Base-by-base conservation (phyloP, 2,329 filamentous ascomycete genomes). In the Clonostachys sp. region DNA sequence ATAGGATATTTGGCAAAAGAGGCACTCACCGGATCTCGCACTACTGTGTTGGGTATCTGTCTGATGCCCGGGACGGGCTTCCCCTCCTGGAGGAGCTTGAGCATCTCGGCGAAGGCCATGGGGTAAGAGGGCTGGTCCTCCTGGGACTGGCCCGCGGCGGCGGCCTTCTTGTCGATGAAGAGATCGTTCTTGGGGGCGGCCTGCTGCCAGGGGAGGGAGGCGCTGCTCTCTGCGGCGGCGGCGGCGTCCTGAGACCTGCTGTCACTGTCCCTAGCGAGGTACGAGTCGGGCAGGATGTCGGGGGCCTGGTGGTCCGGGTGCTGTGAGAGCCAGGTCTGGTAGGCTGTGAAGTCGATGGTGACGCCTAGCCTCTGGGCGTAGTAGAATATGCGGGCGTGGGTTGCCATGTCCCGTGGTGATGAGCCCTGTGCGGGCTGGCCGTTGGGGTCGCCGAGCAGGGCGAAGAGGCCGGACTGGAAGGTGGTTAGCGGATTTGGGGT, bases 61-160 rank as follows among this genome's bases (percentile, higher is more conserved):
- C 84, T 84, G 59, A 96, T 95, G 1, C 91, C 91, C 2, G 91
- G 90, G 41, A 96, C 86, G 0, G 88, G 85, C 56, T 89, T 83
- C 46, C 90, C 90, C 30, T 83, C 84, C 20, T 89, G 88, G 46
- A 96, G 88, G 47, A 95, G 79, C 58, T 89, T 86, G 47, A 95
- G 85, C 51, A 96, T 90, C 54, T 92, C 84, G 8, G 88, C 86
- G 64, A 96, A 96, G 2, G 83, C 86, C 44, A 84, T 84, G 5
- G 91, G 91, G 57, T 95, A 95, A 1, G 81, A 79, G 36, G 89
- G 86, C 42, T 80, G 74, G 36, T 68, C 68, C n/a, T 55, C 59
- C 47, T 3, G 12, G 18, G 38, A 16, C 18, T 46, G 38, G n/a
- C 52, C 48, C 7, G 53, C 49, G 9, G 54, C 52, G 2, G 48